Evolutionary conservation across 2,329 filamentous ascomycete genomes (phyloP), one percentile per base, ranked within the genome.

Genomic region (Aspergillus sp.): DNA sequence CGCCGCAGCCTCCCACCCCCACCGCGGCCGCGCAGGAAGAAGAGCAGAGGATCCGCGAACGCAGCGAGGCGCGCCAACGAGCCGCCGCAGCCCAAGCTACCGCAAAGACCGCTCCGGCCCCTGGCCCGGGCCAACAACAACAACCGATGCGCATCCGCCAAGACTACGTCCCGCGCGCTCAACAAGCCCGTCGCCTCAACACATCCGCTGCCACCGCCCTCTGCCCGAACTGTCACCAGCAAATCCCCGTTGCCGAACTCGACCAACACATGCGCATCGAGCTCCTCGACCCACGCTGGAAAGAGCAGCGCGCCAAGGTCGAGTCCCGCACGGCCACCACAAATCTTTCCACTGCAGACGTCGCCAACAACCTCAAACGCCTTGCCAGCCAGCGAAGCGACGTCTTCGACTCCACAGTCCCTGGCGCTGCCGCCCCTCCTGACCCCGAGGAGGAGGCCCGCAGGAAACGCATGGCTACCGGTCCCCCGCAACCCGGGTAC

Each of bases 261-360:
- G 84, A 91, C 39, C 80, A 89, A 43, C 89, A 96, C 55, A 89
- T 96, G 76, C 78, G 84, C 60, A 94, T 96, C 55, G 89, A 96
- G 62, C 72, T 95, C 29, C 74, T 95, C 37, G 89, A 96, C 55
- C 89, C 89, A 1, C 76, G 82, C 37, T 96, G 89, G 88, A 93
- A 93, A 57, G 88, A 95, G 55, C 88, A 96, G 57, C 86, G 86
- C 47, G 82, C 84, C 36, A 93, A 93, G 57, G 78, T 84, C 11
- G 86, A 94, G 28, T 78, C 82, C 8, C 80, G 89, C 41, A 85
- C 82, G 43, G 76, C 84, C 1, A 88, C 83, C 0, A 93, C 86
- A 7, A 95, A 93, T 49, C 64, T 94, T 7, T 84, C 82, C 1
- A 89, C 85, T 3, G 76, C 74, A 20, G 89, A 96, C 47, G 86